Base-by-base conservation (phyloP, 1,284 basidiomycete species). In the Meira miltonrushii region DNA sequence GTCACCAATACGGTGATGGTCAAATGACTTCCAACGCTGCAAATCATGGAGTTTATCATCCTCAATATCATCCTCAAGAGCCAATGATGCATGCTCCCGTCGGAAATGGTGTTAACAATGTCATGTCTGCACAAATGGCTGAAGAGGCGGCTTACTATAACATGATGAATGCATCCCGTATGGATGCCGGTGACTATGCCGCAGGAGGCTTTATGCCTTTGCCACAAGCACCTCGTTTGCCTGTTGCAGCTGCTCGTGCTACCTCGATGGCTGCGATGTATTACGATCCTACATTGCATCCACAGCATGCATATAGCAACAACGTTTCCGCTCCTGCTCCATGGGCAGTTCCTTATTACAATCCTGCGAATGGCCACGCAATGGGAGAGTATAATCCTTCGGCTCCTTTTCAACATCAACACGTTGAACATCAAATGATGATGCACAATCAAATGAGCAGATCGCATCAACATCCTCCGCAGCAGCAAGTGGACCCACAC, bases 351-450 rank as follows among this genome's bases (percentile, higher is more conserved):
- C 17, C 9, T 17, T 28, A 53, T 19, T 6, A 15, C 40, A 13
- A n/a, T n/a, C 19, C 40, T 5, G 40, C 40, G 11, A 15, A 55
- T 55, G 55, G 19, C 21, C 55, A 11, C 53, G 19, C 28, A 4
- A 17, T 12, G n/a, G 23, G 23, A 39, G 9, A 39, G 15, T 51
- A 50, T 13, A 19, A 39, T 39, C 51, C 33, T 11, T 37, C 28
- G 39, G 49, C 19, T 33, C 28, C 28, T 15, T 37, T 33, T 12
- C 54, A 58, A 39, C 57, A 59, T 37, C 51, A 57, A 11, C 54
- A 59, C 21, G 19, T 54, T 11, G 46, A 59, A 37, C 57, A 59
- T 19, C 57, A 59, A n/a, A n/a, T 50, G n/a, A 40, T 59, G 54
- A 40, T 52, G 11, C 57, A 59, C 25, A 43, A 59, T 39, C 51